Percentiles rank a stretch among this genome's conserved stretches.
Conservation (phyloP, 306 rosid species). For the Dalbergia cochinchinensis region DNA sequence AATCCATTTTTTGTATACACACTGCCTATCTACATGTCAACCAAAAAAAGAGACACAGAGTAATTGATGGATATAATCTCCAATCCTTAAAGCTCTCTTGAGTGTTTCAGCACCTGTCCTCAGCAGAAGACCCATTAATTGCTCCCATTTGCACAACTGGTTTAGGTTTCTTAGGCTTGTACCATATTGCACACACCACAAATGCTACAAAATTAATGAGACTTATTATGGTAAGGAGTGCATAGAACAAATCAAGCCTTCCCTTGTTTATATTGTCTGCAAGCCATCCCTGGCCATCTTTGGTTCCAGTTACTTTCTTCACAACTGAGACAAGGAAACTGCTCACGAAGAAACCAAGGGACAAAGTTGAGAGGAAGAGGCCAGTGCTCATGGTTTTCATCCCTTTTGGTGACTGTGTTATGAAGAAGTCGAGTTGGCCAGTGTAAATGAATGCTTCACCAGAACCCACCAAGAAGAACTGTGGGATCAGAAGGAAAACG, state of each 20-base stretch:
- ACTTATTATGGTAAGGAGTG: conserved; percentile 67
- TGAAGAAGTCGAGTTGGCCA: conserved; percentile 96
- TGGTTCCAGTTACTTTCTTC: conserved; percentile 61
- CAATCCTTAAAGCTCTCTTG: background rate
- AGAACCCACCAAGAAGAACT: conserved; percentile 84
- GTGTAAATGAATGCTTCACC: conserved; percentile 98
- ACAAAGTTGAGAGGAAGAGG: conserved; percentile 82
- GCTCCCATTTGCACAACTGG: conserved; percentile 54
- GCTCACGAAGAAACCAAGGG: conserved; percentile 89
- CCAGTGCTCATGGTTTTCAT: conserved; percentile 99
- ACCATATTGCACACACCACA: conserved; percentile 68
- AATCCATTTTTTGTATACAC: conserved; percentile 30
- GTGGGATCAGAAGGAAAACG: conserved; percentile 85
- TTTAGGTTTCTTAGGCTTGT: conserved; percentile 64
- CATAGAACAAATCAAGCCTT: conserved; percentile 88
- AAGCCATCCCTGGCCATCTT: conserved; percentile 81
- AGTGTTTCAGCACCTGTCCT: conserved; percentile 57
- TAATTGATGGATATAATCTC: background rate
- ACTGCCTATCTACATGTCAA: conserved; percentile 28
- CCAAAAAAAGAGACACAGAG: background rate
- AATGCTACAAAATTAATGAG: conserved; percentile 67
- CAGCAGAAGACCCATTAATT: conserved; percentile 46
- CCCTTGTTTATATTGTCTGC: conserved; percentile 78
- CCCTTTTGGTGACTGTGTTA: conserved; percentile 90
- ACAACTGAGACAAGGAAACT: conserved; percentile 82